Conservation (phyloP, 148 eudicot species). For the Rhododendron mucronatum region DNA sequence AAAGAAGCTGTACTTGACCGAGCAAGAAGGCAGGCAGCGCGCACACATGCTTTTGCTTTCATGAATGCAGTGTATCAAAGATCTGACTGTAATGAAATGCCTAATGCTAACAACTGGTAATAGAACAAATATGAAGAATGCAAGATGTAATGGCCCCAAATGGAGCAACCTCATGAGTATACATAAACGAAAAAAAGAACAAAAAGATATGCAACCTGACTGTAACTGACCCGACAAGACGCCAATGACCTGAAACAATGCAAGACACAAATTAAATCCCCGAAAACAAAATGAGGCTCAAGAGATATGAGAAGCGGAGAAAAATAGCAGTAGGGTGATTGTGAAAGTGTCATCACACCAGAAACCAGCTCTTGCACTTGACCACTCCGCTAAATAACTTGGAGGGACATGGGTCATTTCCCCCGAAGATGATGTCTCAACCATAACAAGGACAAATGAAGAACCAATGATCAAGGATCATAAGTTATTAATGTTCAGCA, state of each 20-base stretch:
- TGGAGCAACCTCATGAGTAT: constrained; percentile 12
- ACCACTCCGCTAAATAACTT: constrained; percentile 8
- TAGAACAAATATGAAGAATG: constrained; percentile 15
- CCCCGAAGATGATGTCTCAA: not conserved
- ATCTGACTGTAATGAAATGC: constrained; percentile 12
- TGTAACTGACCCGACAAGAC: constrained; percentile 6
- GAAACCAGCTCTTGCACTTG: constrained; percentile 4
- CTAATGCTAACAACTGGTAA: constrained; percentile 4
- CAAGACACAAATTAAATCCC: constrained; percentile 11
- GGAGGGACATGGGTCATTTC: constrained; percentile 11
- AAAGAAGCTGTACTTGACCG: constrained; percentile 12
- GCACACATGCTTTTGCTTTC: constrained; percentile 18
- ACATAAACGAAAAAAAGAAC: not conserved
- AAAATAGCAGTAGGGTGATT: constrained; percentile 10
- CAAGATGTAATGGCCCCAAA: constrained; percentile 10
- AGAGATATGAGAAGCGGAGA: not conserved
- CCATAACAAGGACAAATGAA: not conserved
- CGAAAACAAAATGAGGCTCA: not conserved
- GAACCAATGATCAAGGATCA: constrained; percentile 2
- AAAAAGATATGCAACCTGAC: constrained; percentile 13
- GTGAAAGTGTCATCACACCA: constrained; percentile 1
- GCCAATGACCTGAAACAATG: constrained; percentile 13
- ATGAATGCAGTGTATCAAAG: constrained; percentile 28
- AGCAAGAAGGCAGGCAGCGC: constrained; percentile 13
- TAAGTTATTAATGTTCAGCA: constrained; percentile 2